Evolutionary conservation across 2,329 filamentous ascomycete genomes (phyloP).

Genomic region (Stromatinia cepivora): DNA sequence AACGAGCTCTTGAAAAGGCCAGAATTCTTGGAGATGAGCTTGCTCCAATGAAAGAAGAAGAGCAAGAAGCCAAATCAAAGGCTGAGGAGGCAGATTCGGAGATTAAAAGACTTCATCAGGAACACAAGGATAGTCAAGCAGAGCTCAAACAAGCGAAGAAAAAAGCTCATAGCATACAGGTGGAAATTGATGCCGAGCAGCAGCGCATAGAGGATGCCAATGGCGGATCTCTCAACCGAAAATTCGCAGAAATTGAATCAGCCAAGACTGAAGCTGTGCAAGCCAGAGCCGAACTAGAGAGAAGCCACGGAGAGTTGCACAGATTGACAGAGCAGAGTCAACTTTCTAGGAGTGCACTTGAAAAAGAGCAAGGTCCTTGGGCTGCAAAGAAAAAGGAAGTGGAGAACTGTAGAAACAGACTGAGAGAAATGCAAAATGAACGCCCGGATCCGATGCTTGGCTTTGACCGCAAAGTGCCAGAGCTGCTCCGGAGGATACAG

Average conservation of each 20-base stretch:
- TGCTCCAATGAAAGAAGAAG: constrained; percentile 48
- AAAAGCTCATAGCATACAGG: constrained; percentile 49
- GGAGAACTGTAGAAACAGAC: constrained; percentile 52
- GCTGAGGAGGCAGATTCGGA: constrained; percentile 55
- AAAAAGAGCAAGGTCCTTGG: constrained; percentile 42
- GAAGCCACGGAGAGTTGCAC: constrained; percentile 45
- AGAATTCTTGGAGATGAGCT: constrained; percentile 38
- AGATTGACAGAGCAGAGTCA: constrained; percentile 41
- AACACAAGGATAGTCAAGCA: constrained; percentile 65
- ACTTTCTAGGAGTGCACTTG: constrained; percentile 40
- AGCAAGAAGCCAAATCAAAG: constrained; percentile 51
- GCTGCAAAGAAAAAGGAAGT: constrained; percentile 56
- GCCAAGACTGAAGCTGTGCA: constrained; percentile 53
- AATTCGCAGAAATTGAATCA: constrained; percentile 58
- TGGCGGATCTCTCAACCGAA: constrained; percentile 67
- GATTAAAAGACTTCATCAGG: constrained; percentile 54
- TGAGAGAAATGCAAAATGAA: constrained; percentile 53
- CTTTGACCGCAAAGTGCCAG: constrained; percentile 63
- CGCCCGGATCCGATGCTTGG: constrained; percentile 61
- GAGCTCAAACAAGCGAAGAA: constrained; percentile 56
- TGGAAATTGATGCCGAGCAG: constrained; percentile 56
- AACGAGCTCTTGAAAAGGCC: constrained; percentile 37
- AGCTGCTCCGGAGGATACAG: constrained; percentile 67
- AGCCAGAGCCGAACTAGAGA: constrained; percentile 46
- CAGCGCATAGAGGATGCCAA: constrained; percentile 64